Base-by-base conservation (phyloP, 495 filamentous ascomycete species). In the Copromyces sp. region DNA sequence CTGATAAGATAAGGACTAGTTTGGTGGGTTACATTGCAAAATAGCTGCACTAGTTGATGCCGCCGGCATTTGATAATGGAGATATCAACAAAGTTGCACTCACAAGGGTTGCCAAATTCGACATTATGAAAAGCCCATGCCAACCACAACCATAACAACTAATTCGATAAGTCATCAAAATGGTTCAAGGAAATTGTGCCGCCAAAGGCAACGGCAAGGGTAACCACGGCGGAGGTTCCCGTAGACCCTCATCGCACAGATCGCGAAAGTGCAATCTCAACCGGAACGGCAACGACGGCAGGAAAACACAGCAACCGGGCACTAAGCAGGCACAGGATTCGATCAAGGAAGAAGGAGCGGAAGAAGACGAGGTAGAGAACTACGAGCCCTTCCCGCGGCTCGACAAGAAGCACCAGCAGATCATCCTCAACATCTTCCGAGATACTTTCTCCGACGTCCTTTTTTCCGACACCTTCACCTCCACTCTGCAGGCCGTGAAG, bases 401-500 rank as follows among this genome's bases (percentile, higher is more conserved):
- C 69, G 74, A 72, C 39, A 41, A 17, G 12, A 70, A 86, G 42
- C 80, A 92, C 4, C 92, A 95, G 74, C 94, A 97, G 77, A 82
- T 85, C 24, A 83, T 94, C 12, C 84, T 97, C n/a, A 86, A 94
- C 73, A 82, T 95, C 75, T 97, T 97, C 85, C 86, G 83, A 71
- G 79, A 83, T 70, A 83, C 91, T 9, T 90, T 96, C 70, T 72
- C 80, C 39, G 77, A 80, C 1, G 73, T 85, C 9, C 81, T 88
- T 24, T 72, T 80, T 16, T 80, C 78, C 12, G 42, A 77, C 16
- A 75, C 72, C 68, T 82, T 86, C 75, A 53, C 72, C 12, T 59
- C 84, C 20, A 81, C 87, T 3, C 84, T 98, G 8, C 95, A 98
- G 78, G 86, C 87, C 24, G 87, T 98, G 35, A 99, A 98, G 78